These are phyloP conservation scores for Serendipita indica DNA, from an alignment of 768 basidiomycete species.

Conservation along the genomic window DNA sequence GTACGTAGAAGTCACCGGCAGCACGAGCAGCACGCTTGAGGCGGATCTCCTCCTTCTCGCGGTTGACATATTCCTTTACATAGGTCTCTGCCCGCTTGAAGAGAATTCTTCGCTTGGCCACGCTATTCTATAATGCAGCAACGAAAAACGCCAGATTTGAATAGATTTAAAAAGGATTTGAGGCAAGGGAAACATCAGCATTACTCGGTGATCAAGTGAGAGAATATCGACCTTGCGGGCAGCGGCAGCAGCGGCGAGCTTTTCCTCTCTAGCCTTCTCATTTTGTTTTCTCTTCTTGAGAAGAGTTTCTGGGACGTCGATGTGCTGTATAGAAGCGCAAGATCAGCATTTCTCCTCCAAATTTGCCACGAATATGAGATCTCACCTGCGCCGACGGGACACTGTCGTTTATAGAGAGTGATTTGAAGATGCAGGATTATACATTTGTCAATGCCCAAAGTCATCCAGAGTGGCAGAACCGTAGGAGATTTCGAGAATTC, in stretches of 20 bases:
- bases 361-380: background rate
- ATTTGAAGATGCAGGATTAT: background rate
- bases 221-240: constrained; percentile 60
- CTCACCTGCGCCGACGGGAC: constrained; percentile 11
- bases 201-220: constrained; percentile 26
- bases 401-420: background rate
- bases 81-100: constrained; percentile 99
- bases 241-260: constrained; percentile 62
- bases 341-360: background rate
- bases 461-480: no score
- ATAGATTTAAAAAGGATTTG: constrained; percentile 30
- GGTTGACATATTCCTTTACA: constrained; percentile 86
- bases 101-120: constrained; percentile 89
- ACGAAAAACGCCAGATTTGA: constrained; percentile 15
- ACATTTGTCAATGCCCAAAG: no score
- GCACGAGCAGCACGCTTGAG: constrained; percentile 84
- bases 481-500: no score
- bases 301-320: constrained; percentile 98
- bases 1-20: constrained; percentile 93
- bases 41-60: constrained; percentile 93
- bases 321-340: constrained; percentile 34
- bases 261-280: constrained; percentile 91
- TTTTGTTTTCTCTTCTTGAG: constrained; percentile 99
- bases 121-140: constrained; percentile 25
- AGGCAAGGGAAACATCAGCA: constrained; percentile 69